These are phyloP conservation scores for Phytophthora colocasiae DNA, from an alignment of 352 stramenopile genomes.

Conservation along the genomic window DNA sequence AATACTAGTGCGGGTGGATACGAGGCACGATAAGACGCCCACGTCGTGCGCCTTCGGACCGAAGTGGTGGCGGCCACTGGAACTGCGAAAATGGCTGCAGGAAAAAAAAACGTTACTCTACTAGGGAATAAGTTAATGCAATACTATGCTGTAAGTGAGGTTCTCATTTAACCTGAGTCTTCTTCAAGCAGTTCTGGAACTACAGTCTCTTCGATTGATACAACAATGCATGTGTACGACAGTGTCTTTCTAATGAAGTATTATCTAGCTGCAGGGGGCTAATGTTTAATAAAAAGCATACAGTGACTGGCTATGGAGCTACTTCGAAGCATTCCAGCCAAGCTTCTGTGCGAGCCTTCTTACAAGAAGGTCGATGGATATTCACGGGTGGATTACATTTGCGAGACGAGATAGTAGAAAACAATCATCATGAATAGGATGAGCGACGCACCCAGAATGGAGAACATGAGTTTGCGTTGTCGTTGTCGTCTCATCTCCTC, in stretches of 20 bases:
- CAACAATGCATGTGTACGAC: neutral
- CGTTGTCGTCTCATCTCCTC: conserved; percentile 65
- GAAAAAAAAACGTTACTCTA: neutral
- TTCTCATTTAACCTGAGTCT: neutral
- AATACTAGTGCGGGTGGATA: neutral
- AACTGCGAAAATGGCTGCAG: conserved; percentile 4
- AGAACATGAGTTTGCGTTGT: conserved; percentile 80
- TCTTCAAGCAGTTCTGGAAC: too few relatives aligned
- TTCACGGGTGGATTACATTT: conserved; percentile 46
- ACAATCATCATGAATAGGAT: conserved; percentile 79
- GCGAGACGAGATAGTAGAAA: conserved; percentile 80
- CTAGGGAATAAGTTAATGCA: neutral
- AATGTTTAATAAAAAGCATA: conserved; percentile 28
- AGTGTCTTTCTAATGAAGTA: conserved; percentile 26
- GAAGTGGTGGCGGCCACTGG: conserved; percentile 4
- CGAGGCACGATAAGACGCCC: neutral
- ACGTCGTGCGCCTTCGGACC: neutral
- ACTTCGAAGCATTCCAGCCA: neutral
- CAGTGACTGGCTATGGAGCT: conserved; percentile 2
- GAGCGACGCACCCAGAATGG: conserved; percentile 65
- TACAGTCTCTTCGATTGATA: too few relatives aligned
- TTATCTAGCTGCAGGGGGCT: conserved; percentile 13
- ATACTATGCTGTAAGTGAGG: conserved; percentile 3
- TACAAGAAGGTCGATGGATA: conserved; percentile 7
- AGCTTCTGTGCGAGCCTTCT: conserved; percentile 19